These are phyloP conservation scores for Hypoxylon subgilvum DNA, from an alignment of 495 filamentous ascomycete genomes.

Conservation along the genomic window DNA sequence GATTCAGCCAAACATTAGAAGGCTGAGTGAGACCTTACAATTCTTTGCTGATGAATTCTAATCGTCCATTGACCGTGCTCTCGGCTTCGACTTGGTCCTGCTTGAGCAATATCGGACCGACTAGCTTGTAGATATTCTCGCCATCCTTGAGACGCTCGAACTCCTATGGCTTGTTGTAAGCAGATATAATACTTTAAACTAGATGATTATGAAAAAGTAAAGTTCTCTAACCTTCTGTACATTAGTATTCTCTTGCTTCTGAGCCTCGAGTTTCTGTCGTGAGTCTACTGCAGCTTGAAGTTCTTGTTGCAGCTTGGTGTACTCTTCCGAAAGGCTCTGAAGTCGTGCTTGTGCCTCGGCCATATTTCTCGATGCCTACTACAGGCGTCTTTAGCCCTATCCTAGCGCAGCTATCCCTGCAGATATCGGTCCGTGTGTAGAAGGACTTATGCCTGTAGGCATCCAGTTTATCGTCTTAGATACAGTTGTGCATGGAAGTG, in stretches of 20 bases:
- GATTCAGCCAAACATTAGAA: background rate
- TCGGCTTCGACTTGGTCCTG: conserved; percentile 88
- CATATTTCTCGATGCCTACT: conserved; percentile 40
- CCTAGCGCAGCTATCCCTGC: no score
- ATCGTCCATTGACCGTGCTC: conserved; percentile 83
- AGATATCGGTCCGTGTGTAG: no score
- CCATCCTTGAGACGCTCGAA: conserved; percentile 77
- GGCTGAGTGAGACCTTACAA: conserved; percentile 66
- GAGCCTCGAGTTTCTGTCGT: conserved; percentile 91
- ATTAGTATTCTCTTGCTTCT: conserved; percentile 87
- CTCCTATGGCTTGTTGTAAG: conserved; percentile 61
- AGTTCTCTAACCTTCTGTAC: conserved; percentile 73
- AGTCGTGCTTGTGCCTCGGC: conserved; percentile 62
- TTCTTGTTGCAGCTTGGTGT: conserved; percentile 84
- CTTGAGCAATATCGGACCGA: conserved; percentile 91
- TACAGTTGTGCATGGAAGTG: no score
- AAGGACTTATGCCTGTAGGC: no score
- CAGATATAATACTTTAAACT: background rate
- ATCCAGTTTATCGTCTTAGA: no score
- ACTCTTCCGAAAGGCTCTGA: conserved; percentile 85
- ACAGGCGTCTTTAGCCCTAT: background rate
- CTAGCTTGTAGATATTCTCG: conserved; percentile 91
- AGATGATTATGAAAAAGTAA: background rate
- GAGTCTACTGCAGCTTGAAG: conserved; percentile 75
- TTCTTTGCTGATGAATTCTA: conserved; percentile 93